phyloP scores from a whole-genome alignment of 352 stramenopile species.

The Chrysophaeum taylorii region DNA sequence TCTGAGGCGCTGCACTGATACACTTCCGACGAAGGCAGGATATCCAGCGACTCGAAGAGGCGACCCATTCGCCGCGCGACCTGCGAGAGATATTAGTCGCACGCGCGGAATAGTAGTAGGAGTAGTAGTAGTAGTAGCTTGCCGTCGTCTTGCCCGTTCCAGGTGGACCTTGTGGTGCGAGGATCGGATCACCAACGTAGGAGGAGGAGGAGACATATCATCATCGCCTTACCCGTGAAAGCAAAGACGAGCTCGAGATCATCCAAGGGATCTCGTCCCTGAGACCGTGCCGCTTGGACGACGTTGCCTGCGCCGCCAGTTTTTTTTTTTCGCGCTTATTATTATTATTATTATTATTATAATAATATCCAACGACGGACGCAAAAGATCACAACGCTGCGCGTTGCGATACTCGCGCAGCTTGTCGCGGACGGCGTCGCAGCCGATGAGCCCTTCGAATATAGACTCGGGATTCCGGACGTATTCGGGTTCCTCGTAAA shows the following conservation, averaged over 20 bases:
- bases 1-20: slow-evolving; percentile 60
- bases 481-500: slow-evolving; percentile 26
- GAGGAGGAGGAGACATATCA: too few species aligned
- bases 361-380: too few species aligned
- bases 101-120: too few species aligned
- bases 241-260: slow-evolving; percentile 34
- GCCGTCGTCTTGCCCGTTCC: slow-evolving; percentile 57
- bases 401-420: slow-evolving; percentile 12
- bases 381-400: too few species aligned
- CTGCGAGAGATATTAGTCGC: too few species aligned
- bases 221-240: slow-evolving; percentile 54
- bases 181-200: too few species aligned
- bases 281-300: slow-evolving; percentile 6
- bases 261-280: slow-evolving; percentile 11
- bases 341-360: too few species aligned
- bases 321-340: too few species aligned
- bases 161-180: too few species aligned
- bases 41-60: slow-evolving; percentile 78
- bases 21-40: slow-evolving; percentile 77
- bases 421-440: background rate
- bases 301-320: too few species aligned
- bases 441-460: slow-evolving; percentile 1
- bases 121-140: too few species aligned
- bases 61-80: slow-evolving; percentile 78
- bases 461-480: background rate